Conservation (phyloP, 1,284 basidiomycete species). For the Cryptococcus maquisensis region DNA sequence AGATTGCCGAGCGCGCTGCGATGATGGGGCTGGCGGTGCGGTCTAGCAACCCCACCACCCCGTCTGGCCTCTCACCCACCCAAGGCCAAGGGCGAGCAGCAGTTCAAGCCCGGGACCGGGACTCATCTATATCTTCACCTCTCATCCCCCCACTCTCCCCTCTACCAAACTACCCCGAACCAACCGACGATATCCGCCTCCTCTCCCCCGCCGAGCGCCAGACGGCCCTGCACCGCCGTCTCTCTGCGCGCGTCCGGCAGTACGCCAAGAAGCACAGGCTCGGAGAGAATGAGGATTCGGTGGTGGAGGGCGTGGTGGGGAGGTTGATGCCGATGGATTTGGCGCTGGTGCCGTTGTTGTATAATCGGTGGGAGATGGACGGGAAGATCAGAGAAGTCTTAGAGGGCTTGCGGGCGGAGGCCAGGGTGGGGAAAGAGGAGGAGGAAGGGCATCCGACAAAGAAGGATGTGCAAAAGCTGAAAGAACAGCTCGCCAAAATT, state of each 20-base stretch:
- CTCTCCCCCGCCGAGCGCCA: conserved; percentile 19
- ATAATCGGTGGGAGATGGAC: conserved; percentile 17
- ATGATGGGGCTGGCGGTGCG: not conserved
- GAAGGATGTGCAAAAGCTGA: conserved; percentile 3
- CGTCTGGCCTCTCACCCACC: not conserved
- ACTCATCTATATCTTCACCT: not conserved
- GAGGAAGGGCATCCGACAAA: not conserved
- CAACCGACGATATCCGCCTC: conserved; percentile 24
- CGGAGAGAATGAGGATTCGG: not conserved
- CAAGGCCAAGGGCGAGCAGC: not conserved
- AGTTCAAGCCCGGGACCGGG: no score
- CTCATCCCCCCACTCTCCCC: no score
- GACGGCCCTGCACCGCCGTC: conserved; percentile 10
- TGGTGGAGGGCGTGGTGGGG: conserved; percentile 8
- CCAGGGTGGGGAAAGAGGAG: not conserved
- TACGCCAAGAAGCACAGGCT: conserved; percentile 9
- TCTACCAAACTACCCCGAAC: conserved; percentile 5
- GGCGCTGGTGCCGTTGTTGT: conserved; percentile 23
- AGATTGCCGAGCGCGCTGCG: conserved; percentile 23
- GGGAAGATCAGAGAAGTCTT: conserved; percentile 17
- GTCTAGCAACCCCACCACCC: not conserved
- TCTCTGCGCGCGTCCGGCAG: conserved; percentile 11
- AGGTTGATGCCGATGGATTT: conserved; percentile 22
- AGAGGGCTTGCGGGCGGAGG: no score
- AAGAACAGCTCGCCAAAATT: conserved; percentile 13